Evolutionary conservation across 1,284 basidiomycete species (phyloP).

Genomic region (Ganoderma sinense): DNA sequence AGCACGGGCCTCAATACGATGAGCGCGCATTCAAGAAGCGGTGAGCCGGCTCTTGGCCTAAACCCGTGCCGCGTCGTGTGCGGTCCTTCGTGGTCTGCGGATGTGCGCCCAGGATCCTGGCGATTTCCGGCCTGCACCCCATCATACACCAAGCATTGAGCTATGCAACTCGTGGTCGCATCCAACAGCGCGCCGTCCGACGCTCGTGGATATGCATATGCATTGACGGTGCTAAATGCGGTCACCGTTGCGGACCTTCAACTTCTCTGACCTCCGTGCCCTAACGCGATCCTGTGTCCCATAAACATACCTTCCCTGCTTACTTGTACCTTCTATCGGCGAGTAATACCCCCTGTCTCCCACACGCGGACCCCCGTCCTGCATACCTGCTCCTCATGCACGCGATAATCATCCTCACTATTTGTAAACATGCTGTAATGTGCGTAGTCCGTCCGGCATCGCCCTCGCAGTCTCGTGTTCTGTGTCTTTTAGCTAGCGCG

Average conservation of each 20-base stretch:
- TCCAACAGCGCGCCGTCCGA: neutral
- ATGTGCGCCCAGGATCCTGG: neutral
- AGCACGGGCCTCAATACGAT: conserved; percentile 50
- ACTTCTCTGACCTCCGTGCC: neutral
- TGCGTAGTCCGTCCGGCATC: neutral
- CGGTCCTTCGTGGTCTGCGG: neutral
- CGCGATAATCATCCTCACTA: conserved; percentile 11
- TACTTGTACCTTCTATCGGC: neutral
- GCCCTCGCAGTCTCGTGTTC: neutral
- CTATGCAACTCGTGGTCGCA: neutral
- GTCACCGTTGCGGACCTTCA: neutral
- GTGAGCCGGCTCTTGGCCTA: conserved; percentile 9
- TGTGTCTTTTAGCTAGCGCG: neutral
- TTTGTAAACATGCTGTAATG: conserved; percentile 13
- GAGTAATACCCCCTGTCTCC: conserved; percentile 1
- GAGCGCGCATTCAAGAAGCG: conserved; percentile 61
- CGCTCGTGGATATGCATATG: neutral
- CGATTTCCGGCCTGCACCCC: neutral
- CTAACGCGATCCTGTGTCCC: neutral
- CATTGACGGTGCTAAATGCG: neutral
- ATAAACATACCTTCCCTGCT: neutral
- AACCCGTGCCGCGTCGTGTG: neutral
- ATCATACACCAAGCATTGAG: neutral
- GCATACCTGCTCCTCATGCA: neutral
- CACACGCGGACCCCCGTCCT: neutral